A percentile compares a stretch with the other conserved stretches of the same genome.
Conservation (phyloP, 345 rosid genomes). For the Hibiscus syriacus region DNA sequence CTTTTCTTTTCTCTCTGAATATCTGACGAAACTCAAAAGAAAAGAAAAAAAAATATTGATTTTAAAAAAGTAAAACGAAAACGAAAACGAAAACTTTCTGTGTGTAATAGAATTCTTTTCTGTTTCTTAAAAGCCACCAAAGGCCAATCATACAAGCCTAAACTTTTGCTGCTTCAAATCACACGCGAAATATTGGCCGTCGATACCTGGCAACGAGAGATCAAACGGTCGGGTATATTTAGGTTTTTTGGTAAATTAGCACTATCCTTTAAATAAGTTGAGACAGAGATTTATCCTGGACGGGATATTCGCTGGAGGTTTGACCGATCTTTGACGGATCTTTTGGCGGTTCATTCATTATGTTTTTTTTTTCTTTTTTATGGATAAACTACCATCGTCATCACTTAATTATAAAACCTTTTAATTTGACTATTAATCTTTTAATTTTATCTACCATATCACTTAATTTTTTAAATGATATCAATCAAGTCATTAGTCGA, state of each 20-base stretch:
- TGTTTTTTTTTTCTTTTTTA: neutral
- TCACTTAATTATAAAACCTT: too few relatives aligned
- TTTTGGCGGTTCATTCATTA: slow-evolving; percentile 33
- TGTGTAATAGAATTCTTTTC: neutral
- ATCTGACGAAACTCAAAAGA: neutral
- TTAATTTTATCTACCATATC: too few relatives aligned
- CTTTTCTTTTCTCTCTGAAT: neutral
- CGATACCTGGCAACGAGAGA: slow-evolving; percentile 18
- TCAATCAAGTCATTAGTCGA: too few relatives aligned
- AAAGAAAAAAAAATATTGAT: neutral
- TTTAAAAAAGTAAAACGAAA: too few relatives aligned
- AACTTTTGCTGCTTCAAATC: slow-evolving; percentile 34
- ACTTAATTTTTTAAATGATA: too few relatives aligned
- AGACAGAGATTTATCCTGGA: slow-evolving; percentile 28
- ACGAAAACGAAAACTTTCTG: neutral
- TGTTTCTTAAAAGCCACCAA: slow-evolving; percentile 16
- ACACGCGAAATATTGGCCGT: slow-evolving; percentile 33
- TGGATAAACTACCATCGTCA: too few relatives aligned
- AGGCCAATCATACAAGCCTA: slow-evolving; percentile 50
- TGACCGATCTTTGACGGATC: slow-evolving; percentile 29
- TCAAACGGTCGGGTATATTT: slow-evolving; percentile 24
- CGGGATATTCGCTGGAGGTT: slow-evolving; percentile 38
- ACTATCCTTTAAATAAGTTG: slow-evolving; percentile 10
- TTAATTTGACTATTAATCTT: too few relatives aligned
- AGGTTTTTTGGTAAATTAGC: neutral